These are phyloP conservation scores for Phyllosticta ampelicida DNA, from an alignment of 2,329 filamentous ascomycete genomes.

Conservation along the genomic window DNA sequence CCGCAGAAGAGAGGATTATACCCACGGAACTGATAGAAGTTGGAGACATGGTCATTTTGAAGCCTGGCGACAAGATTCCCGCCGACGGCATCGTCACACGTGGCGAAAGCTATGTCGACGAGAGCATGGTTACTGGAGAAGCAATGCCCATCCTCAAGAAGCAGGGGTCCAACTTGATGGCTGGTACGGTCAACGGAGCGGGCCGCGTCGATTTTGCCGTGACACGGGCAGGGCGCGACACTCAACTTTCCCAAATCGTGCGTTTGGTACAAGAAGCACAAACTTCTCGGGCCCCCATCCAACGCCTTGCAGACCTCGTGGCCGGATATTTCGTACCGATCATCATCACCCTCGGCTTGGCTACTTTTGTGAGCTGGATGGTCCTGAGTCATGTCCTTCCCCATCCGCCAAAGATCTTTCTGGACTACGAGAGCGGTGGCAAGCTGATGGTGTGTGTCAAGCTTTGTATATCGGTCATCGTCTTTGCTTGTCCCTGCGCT, in stretches of 20 bases:
- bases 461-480: conserved; percentile 95
- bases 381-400: conserved; percentile 75
- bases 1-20: conserved; percentile 73
- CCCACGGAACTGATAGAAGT: conserved; percentile 91
- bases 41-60: conserved; percentile 83
- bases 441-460: conserved; percentile 95
- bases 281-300: conserved; percentile 86
- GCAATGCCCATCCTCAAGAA: conserved; percentile 89
- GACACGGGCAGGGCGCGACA: conserved; percentile 84
- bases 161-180: conserved; percentile 69
- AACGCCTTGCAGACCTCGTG: conserved; percentile 79
- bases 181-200: conserved; percentile 89
- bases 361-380: conserved; percentile 91
- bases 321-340: conserved; percentile 90
- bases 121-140: conserved; percentile 98
- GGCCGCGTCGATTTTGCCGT: conserved; percentile 88
- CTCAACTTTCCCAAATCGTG: conserved; percentile 94
- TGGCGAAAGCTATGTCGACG: conserved; percentile 88
- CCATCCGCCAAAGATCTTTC: conserved; percentile 81
- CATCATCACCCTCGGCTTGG: conserved; percentile 71
- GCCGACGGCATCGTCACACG: conserved; percentile 80
- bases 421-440: conserved; percentile 68
- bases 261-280: conserved; percentile 97
- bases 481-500: conserved; percentile 94
- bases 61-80: conserved; percentile 92